Conservation (phyloP, 306 rosid genomes). For the Vigna reflexopilosa region DNA sequence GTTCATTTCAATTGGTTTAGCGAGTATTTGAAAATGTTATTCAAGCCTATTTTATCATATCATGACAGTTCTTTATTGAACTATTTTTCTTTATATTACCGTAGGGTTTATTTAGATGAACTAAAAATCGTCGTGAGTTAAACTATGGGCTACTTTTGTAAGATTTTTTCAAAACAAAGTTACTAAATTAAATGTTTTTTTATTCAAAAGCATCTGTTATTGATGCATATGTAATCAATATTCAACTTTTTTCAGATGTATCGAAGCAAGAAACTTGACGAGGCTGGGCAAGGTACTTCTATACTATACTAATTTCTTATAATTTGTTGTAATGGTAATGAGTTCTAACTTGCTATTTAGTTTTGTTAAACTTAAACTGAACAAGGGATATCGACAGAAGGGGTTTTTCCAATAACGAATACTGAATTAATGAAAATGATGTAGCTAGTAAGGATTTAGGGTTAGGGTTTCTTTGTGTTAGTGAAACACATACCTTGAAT, state of each 20-base stretch:
- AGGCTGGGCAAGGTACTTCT: conserved; percentile 72
- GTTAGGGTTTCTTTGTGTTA: conserved; percentile 4
- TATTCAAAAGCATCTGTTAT: neutral
- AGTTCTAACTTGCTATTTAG: neutral
- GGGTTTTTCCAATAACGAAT: neutral
- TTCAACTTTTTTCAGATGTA: conserved; percentile 68
- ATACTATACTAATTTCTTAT: conserved; percentile 18
- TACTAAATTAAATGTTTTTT: neutral
- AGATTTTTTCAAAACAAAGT: neutral
- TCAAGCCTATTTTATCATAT: neutral
- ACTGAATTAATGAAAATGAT: neutral
- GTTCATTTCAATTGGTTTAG: neutral
- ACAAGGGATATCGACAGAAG: neutral
- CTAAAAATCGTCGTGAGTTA: neutral
- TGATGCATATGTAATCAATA: neutral
- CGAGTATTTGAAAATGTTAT: neutral
- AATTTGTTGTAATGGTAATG: neutral
- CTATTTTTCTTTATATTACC: neutral
- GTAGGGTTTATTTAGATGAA: neutral
- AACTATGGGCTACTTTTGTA: neutral
- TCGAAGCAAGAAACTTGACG: conserved; percentile 91
- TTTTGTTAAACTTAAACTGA: neutral
- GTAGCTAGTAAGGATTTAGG: neutral
- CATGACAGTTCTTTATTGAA: neutral
- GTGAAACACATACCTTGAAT: neutral